Evolutionary conservation across 2,329 filamentous ascomycete genomes (phyloP).

Genomic region (Parastagonospora nodorum): DNA sequence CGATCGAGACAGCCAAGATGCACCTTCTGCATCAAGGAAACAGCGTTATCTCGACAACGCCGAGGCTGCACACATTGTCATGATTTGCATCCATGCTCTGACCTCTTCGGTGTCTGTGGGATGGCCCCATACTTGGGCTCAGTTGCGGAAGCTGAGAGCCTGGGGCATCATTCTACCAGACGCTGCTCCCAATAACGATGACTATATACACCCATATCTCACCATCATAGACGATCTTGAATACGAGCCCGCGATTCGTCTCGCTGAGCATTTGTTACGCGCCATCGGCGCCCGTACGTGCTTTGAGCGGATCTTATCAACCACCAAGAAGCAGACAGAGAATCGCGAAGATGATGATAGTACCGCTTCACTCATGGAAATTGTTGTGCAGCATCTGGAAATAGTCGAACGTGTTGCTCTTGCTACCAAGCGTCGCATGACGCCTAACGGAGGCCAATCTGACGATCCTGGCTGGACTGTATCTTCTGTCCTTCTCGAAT

Average conservation of each 20-base stretch:
- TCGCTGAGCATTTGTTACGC: constrained; percentile 55
- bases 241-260: constrained; percentile 57
- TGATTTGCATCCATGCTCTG: constrained; percentile 49
- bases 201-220: constrained; percentile 37
- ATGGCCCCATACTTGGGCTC: constrained; percentile 38
- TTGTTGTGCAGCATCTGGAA: constrained; percentile 31
- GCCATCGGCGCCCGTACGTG: constrained; percentile 56
- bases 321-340: constrained; percentile 9
- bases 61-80: constrained; percentile 49
- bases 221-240: constrained; percentile 52
- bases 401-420: constrained; percentile 29
- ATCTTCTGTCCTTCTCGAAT: constrained; percentile 61
- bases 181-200: constrained; percentile 21
- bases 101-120: constrained; percentile 40
- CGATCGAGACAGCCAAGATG: background rate
- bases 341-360: background rate
- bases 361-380: constrained; percentile 12
- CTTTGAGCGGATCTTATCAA: constrained; percentile 55
- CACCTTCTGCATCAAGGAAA: background rate
- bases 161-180: constrained; percentile 44
- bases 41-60: constrained; percentile 34
- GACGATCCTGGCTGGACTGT: constrained; percentile 45
- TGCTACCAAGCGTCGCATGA: constrained; percentile 26
- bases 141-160: constrained; percentile 45
- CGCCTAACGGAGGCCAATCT: constrained; percentile 7